phyloP scores from a whole-genome alignment of 2,329 filamentous ascomycete species.

The Drechslerella coelobrocha region DNA sequence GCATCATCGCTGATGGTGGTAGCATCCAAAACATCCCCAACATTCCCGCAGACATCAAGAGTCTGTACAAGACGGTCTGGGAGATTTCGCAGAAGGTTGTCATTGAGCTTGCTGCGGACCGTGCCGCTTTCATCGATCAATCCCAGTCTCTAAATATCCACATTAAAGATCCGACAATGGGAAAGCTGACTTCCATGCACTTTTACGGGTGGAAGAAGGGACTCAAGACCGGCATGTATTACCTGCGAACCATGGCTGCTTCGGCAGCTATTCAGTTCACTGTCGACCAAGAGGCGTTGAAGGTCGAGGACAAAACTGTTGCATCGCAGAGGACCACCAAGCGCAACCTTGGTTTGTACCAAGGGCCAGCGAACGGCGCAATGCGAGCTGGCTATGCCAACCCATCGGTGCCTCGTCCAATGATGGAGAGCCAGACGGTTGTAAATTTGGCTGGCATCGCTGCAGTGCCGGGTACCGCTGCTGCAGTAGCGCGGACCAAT shows the following conservation, averaged over 20 bases:
- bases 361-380: conserved; percentile 65
- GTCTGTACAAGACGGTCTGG: conserved; percentile 99
- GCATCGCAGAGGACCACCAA: conserved; percentile 71
- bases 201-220: conserved; percentile 99
- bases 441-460: conserved; percentile 65
- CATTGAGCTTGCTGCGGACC: conserved; percentile 96
- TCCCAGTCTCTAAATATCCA: conserved; percentile 99
- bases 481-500: conserved; percentile 51
- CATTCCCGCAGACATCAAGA: conserved; percentile 94
- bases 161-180: conserved; percentile 99
- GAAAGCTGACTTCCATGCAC: conserved; percentile 99
- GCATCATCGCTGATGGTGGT: conserved; percentile 95
- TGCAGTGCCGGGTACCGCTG: conserved; percentile 69
- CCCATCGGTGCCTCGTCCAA: conserved; percentile 55
- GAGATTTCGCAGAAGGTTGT: conserved; percentile 96
- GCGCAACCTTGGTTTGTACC: conserved; percentile 61
- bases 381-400: conserved; percentile 63
- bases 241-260: conserved; percentile 95
- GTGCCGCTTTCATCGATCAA: conserved; percentile 95
- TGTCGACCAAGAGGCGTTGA: conserved; percentile 93
- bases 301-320: conserved; percentile 81
- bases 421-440: conserved; percentile 41
- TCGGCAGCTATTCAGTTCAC: conserved; percentile 98
- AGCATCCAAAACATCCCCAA: conserved; percentile 97
- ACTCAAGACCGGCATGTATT: conserved; percentile 99